Evolutionary conservation across 2,329 filamentous ascomycete genomes (phyloP).

Genomic region (Rutstroemia sp.): DNA sequence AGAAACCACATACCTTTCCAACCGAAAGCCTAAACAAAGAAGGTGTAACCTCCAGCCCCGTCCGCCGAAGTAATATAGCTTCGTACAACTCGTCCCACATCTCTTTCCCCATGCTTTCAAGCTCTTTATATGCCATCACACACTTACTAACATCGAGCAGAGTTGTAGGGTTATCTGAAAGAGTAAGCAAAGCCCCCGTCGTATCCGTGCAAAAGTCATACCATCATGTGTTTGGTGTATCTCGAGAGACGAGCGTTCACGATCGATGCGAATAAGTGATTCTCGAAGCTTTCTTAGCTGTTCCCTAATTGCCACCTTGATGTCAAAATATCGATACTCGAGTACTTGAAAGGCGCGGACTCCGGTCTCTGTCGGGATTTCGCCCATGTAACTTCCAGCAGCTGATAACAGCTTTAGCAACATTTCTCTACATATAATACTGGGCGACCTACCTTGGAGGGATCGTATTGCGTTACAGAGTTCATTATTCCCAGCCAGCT

Average conservation of each 20-base stretch:
- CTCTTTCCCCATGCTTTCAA: constrained; percentile 50
- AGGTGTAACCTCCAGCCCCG: constrained; percentile 34
- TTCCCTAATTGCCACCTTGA: constrained; percentile 59
- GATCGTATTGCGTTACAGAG: constrained; percentile 49
- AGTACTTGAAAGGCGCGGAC: constrained; percentile 59
- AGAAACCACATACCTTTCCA: constrained; percentile 31
- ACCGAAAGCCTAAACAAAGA: constrained; percentile 35
- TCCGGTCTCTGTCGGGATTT: constrained; percentile 52
- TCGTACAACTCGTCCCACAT: constrained; percentile 57
- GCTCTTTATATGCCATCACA: constrained; percentile 51
- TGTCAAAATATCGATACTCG: constrained; percentile 53
- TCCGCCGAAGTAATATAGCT: constrained; percentile 54
- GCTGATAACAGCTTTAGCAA: constrained; percentile 32
- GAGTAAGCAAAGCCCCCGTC: neutral
- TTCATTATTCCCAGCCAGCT: constrained; percentile 44
- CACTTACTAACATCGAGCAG: constrained; percentile 48
- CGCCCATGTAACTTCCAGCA: constrained; percentile 50
- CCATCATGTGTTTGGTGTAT: constrained; percentile 11
- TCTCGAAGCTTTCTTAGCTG: constrained; percentile 66
- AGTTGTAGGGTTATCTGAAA: constrained; percentile 35
- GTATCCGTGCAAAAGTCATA: neutral
- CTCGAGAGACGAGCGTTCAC: constrained; percentile 49
- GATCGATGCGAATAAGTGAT: constrained; percentile 55
- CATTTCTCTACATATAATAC: constrained; percentile 15
- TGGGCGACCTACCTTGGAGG: constrained; percentile 42